Evolutionary conservation across 345 rosid genomes (phyloP).

Genomic region (Rhizophora apiculata): DNA sequence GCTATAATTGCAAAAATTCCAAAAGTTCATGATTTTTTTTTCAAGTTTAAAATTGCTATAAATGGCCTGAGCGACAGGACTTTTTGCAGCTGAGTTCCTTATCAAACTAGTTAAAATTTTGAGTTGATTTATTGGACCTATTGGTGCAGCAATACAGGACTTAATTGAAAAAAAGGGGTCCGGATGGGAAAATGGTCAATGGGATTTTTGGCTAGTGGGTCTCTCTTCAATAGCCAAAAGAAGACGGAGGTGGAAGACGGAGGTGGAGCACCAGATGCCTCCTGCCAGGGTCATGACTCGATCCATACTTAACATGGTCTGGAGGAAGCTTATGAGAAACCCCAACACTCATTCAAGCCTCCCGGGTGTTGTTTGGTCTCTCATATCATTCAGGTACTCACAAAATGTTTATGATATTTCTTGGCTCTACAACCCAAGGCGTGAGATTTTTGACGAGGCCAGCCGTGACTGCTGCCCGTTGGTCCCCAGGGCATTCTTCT

Average conservation of each 20-base stretch:
- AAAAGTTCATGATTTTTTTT: no score
- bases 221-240: conserved; percentile 39
- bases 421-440: conserved; percentile 22
- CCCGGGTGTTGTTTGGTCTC: conserved; percentile 19
- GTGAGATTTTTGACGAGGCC: conserved; percentile 25
- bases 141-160: conserved; percentile 53
- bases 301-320: conserved; percentile 15
- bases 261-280: conserved; percentile 36
- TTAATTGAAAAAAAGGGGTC: conserved; percentile 56
- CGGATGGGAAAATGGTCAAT: conserved; percentile 36
- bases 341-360: conserved; percentile 24
- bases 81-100: neutral
- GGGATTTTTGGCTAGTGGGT: conserved; percentile 36
- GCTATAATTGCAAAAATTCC: no score
- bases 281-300: conserved; percentile 23
- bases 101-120: neutral
- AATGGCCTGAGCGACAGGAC: no score
- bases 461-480: conserved; percentile 19
- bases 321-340: conserved; percentile 25
- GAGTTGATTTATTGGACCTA: neutral
- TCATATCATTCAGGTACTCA: conserved; percentile 18
- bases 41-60: neutral
- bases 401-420: neutral
- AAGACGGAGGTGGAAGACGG: conserved; percentile 34
- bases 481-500: conserved; percentile 22